Evolutionary conservation across 164 flowering plant species (phyloP), one percentile per base, ranked within the genome.

Genomic region (Nelumbo lutea): DNA sequence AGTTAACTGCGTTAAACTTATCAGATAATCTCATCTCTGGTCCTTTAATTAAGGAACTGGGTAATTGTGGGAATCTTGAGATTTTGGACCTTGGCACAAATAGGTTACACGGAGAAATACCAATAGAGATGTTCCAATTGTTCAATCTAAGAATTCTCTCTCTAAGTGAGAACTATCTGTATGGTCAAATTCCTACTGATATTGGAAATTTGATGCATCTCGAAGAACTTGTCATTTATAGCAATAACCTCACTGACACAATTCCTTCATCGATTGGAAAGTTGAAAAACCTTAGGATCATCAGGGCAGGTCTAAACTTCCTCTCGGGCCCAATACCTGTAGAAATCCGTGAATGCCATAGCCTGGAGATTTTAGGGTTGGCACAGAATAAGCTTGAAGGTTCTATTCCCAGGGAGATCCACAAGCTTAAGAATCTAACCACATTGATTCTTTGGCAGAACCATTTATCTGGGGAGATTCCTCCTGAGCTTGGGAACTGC

Each of bases 1-100:
- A 51, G 40, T 77, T 86, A 39, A 53, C 57, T 5, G 61, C 58
- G 40, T 55, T 87, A 14, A 83, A 87, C 62, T 40, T 86, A 53
- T 86, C 91, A 0, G 70, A 62, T 3, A 87, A 85, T 66, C 73
- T 75, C 69, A 71, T 88, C 52, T 78, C 85, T n/a, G 92, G 86
- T 64, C 75, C 80, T 40, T 61, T 86, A 58, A 87, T 90, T 50
- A n/a, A 15, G 14, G 76, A 72, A 42, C 66, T 86, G 55, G 70
- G 63, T 56, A 3, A 64, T 11, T 83, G 87, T 61, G 68, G n/a
- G 11, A 72, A 65, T 48, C 73, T 84, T 44, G 73, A 82, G 75
- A 65, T 73, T 68, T 71, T 86, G 65, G 86, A 83, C 78, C 83
- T 86, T 44, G 79, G 84, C 74, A 82, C 83, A 0, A 88, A 88